A percentile compares a stretch with the other conserved stretches of the same genome.
Conservation (phyloP, 176 grass and related monocot genomes). For the Puccinellia tenuiflora region DNA sequence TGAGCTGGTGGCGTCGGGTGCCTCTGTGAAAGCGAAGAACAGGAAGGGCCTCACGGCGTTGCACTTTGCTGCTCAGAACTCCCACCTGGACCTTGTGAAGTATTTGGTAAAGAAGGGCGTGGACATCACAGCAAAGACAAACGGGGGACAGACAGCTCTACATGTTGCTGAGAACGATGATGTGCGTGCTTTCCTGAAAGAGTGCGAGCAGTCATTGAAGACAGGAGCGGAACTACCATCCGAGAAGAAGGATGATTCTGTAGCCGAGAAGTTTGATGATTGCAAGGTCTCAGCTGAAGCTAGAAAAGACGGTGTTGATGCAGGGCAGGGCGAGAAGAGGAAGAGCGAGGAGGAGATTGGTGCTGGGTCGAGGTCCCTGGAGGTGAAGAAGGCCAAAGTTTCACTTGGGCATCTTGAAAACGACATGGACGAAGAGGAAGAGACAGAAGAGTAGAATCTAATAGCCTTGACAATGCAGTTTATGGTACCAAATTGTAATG, state of each 20-base stretch:
- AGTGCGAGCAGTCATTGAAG: slow-evolving; percentile 47
- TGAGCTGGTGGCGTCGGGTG: slow-evolving; percentile 55
- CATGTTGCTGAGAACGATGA: slow-evolving; percentile 76
- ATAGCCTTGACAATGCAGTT: not conserved
- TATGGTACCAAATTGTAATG: not conserved
- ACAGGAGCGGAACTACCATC: slow-evolving; percentile 37
- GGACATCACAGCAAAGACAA: slow-evolving; percentile 64
- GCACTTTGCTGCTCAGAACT: slow-evolving; percentile 85
- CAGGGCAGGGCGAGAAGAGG: slow-evolving; percentile 48
- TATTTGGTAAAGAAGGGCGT: slow-evolving; percentile 75
- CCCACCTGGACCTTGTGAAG: slow-evolving; percentile 71
- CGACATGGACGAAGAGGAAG: slow-evolving; percentile 51
- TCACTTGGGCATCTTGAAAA: slow-evolving; percentile 86
- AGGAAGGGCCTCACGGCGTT: slow-evolving; percentile 78
- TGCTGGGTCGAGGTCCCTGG: not conserved
- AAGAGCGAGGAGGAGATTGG: slow-evolving; percentile 38
- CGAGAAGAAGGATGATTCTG: slow-evolving; percentile 33
- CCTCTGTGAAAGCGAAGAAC: slow-evolving; percentile 75
- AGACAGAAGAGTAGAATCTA: slow-evolving; percentile 18
- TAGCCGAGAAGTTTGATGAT: slow-evolving; percentile 13
- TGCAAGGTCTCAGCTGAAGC: slow-evolving; percentile 23
- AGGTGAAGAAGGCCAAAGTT: slow-evolving; percentile 66
- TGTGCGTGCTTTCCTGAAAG: slow-evolving; percentile 56
- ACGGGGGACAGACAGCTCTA: slow-evolving; percentile 68
- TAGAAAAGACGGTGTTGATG: slow-evolving; percentile 23